phyloP scores from a whole-genome alignment of 176 grass and related monocot genomes.

The Hsuehochloa calcarea region DNA sequence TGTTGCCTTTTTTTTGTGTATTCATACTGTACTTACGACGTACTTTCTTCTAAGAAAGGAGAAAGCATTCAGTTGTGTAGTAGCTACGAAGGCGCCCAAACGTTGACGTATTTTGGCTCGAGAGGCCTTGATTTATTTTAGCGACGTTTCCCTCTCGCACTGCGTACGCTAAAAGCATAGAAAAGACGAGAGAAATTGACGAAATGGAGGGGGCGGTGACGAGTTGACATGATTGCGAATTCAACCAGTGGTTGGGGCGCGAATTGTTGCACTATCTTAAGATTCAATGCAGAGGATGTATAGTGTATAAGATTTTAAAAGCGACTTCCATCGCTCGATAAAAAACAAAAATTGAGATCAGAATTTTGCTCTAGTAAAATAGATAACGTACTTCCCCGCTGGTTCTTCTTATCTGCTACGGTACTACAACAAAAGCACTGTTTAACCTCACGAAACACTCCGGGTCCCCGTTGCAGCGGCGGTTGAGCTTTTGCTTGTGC shows the following conservation, averaged over 20 bases:
- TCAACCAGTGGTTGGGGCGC: neutral
- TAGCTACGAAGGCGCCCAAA: neutral
- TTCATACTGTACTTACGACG: neutral
- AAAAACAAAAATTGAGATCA: no score
- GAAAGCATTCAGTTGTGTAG: no score
- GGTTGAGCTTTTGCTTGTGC: neutral
- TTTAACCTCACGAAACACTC: no score
- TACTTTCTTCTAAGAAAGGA: neutral
- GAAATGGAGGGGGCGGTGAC: neutral
- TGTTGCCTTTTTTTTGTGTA: neutral
- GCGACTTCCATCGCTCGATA: no score
- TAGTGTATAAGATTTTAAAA: no score
- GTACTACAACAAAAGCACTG: no score
- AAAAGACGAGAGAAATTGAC: neutral
- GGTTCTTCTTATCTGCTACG: no score
- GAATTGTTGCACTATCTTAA: neutral
- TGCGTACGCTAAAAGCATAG: neutral
- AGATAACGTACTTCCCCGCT: no score
- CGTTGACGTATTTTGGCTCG: neutral
- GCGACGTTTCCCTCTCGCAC: slow-evolving; percentile 8
- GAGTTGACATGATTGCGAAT: slow-evolving; percentile 7
- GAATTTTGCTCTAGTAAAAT: no score
- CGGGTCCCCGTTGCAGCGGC: neutral
- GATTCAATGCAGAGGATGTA: no score
- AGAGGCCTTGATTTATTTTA: neutral